Evolutionary conservation across 2,329 filamentous ascomycete species (phyloP).

Genomic region (Fusarium illudens): DNA sequence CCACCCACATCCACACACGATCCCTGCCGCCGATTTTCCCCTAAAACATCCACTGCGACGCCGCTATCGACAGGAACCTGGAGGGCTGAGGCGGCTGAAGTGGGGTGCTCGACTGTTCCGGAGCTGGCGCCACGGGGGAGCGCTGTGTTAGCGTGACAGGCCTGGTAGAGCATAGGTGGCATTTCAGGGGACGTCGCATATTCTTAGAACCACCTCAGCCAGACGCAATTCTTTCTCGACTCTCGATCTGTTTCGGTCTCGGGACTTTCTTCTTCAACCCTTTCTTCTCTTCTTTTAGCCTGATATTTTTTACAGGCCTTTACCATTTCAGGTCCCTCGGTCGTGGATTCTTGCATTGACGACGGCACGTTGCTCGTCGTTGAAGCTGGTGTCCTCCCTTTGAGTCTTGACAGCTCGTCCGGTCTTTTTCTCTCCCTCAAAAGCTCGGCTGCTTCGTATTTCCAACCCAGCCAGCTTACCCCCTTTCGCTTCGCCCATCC

Average conservation of each 20-base stretch:
- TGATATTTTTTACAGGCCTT: constrained; percentile 26
- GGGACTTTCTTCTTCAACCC: constrained; percentile 36
- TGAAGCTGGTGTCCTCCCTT: constrained; percentile 38
- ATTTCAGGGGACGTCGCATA: constrained; percentile 44
- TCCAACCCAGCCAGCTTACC: constrained; percentile 9
- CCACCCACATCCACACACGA: neutral
- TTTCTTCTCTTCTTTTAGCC: constrained; percentile 35
- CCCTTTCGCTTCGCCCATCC: constrained; percentile 29
- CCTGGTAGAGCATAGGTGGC: constrained; percentile 44
- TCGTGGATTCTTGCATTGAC: constrained; percentile 34
- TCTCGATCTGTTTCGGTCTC: constrained; percentile 24
- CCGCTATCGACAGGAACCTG: constrained; percentile 33
- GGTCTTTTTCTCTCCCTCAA: constrained; percentile 39
- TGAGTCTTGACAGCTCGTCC: constrained; percentile 51
- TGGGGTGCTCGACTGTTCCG: constrained; percentile 37
- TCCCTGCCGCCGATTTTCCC: constrained; percentile 35
- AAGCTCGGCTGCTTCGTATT: constrained; percentile 30
- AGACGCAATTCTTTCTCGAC: constrained; percentile 32
- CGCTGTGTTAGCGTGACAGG: constrained; percentile 15
- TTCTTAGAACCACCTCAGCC: constrained; percentile 38
- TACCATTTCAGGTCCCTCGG: constrained; percentile 29
- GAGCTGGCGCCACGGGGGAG: constrained; percentile 1
- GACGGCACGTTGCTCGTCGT: constrained; percentile 36
- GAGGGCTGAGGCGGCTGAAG: constrained; percentile 29
- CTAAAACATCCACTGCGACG: constrained; percentile 35